Conservation (phyloP, 257 asterid genomes). For the Penstemon newberryi region DNA sequence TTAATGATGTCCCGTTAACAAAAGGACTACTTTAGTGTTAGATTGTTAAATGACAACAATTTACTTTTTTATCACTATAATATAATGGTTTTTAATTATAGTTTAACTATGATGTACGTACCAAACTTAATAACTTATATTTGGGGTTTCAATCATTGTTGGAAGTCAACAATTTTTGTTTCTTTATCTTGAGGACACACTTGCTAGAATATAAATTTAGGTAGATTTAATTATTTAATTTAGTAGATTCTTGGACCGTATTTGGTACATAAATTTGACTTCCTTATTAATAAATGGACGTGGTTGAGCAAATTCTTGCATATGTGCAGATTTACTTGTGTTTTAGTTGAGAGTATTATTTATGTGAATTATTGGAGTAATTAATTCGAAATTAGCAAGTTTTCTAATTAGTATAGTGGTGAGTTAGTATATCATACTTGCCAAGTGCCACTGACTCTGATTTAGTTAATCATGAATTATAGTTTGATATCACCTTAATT, state of each 20-base stretch:
- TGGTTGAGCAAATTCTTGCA: constrained; percentile 40
- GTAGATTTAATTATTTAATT: background rate
- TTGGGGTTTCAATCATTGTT: constrained; percentile 22
- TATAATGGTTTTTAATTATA: no score
- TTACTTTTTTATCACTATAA: no score
- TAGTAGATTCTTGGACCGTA: background rate
- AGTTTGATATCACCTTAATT: no score
- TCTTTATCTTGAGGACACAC: background rate
- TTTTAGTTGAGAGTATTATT: constrained; percentile 24
- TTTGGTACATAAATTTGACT: constrained; percentile 34
- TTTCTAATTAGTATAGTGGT: constrained; percentile 21
- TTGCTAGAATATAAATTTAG: constrained; percentile 8
- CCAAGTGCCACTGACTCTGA: background rate
- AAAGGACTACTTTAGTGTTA: no score
- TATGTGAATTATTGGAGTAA: constrained; percentile 21
- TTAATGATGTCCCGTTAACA: no score
- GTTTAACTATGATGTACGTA: no score
- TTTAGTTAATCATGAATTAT: background rate
- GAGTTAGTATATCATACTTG: constrained; percentile 10
- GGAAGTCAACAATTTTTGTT: constrained; percentile 26
- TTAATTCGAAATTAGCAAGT: constrained; percentile 18
- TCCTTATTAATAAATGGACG: constrained; percentile 11
- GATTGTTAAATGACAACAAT: no score
- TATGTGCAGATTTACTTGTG: constrained; percentile 26
- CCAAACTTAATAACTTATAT: background rate